Conservation (phyloP, 768 basidiomycete genomes). For the Russula ochroleuca region DNA sequence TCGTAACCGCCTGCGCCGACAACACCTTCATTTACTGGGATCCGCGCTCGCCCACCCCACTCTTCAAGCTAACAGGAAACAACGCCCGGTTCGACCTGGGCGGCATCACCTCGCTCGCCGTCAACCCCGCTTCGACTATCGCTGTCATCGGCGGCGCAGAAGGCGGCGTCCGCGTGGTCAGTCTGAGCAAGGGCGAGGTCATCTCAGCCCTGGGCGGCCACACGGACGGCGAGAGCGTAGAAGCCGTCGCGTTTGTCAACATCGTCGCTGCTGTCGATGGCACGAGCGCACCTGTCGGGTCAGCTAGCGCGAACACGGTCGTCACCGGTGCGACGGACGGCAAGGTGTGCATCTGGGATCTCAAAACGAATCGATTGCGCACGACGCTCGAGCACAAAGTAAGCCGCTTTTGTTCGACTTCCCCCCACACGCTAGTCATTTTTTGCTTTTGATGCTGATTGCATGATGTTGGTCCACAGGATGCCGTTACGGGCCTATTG, state of each 20-base stretch:
- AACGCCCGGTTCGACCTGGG: constrained; percentile 75
- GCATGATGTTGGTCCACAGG: constrained; percentile 43
- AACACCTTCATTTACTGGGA: constrained; percentile 89
- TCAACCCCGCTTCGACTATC: constrained; percentile 84
- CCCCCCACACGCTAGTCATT: background rate
- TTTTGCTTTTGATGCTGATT: background rate
- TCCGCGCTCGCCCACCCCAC: constrained; percentile 67
- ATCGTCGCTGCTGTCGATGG: constrained; percentile 53
- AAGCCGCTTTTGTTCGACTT: constrained; percentile 29
- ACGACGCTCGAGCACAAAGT: constrained; percentile 82
- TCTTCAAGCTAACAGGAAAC: constrained; percentile 71
- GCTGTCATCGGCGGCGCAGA: constrained; percentile 84
- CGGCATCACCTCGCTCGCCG: constrained; percentile 80
- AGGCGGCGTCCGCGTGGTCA: constrained; percentile 84
- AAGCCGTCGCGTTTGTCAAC: constrained; percentile 81
- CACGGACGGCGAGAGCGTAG: constrained; percentile 81
- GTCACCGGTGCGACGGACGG: constrained; percentile 92
- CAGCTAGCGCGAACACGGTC: constrained; percentile 55
- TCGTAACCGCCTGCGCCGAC: constrained; percentile 81
- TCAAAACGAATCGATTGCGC: constrained; percentile 78
- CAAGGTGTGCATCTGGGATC: constrained; percentile 92
- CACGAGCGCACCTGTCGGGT: constrained; percentile 46
- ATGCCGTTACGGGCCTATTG: constrained; percentile 79
- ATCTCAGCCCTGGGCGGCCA: constrained; percentile 78
- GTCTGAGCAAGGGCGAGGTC: constrained; percentile 80